These are phyloP conservation scores for Trichosporon asahii DNA, from an alignment of 1,284 basidiomycete genomes.

Conservation along the genomic window DNA sequence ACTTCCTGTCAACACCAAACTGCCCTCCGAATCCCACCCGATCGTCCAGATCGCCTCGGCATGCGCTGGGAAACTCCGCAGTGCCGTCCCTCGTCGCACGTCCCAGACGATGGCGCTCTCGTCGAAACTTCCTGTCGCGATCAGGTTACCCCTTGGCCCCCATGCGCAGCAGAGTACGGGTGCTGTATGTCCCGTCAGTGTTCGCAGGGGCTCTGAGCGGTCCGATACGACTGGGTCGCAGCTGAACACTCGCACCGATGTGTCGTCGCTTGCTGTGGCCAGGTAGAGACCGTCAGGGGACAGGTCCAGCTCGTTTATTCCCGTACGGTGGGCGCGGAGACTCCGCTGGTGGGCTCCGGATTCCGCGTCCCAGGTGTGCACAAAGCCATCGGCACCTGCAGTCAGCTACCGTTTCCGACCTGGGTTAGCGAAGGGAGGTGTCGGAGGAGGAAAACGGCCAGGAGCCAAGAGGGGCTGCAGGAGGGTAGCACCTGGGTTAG, in stretches of 20 bases:
- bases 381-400: slow-evolving; percentile 46
- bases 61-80: slow-evolving; percentile 86
- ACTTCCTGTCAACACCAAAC: slow-evolving; percentile 84
- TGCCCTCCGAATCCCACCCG: slow-evolving; percentile 89
- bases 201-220: slow-evolving; percentile 45
- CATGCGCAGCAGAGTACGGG: slow-evolving; percentile 91
- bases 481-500: too few relatives aligned
- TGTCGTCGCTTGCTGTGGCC: slow-evolving; percentile 84
- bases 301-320: slow-evolving; percentile 85
- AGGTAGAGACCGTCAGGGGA: slow-evolving; percentile 73
- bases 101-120: slow-evolving; percentile 96
- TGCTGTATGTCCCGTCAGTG: slow-evolving; percentile 79
- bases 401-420: not conserved
- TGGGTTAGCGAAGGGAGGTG: too few relatives aligned
- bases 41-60: slow-evolving; percentile 94
- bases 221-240: slow-evolving; percentile 6
- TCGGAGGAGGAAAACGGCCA: not conserved
- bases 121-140: slow-evolving; percentile 90
- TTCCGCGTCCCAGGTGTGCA: slow-evolving; percentile 46
- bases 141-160: slow-evolving; percentile 79
- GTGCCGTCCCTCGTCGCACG: slow-evolving; percentile 71
- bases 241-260: slow-evolving; percentile 17
- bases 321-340: slow-evolving; percentile 48
- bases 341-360: slow-evolving; percentile 34
- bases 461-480: too few relatives aligned